Percentiles rank a stretch among this genome's conserved stretches.
Conservation (phyloP, 805 yeast genomes). For the Saccharomycopsis babjevae region DNA sequence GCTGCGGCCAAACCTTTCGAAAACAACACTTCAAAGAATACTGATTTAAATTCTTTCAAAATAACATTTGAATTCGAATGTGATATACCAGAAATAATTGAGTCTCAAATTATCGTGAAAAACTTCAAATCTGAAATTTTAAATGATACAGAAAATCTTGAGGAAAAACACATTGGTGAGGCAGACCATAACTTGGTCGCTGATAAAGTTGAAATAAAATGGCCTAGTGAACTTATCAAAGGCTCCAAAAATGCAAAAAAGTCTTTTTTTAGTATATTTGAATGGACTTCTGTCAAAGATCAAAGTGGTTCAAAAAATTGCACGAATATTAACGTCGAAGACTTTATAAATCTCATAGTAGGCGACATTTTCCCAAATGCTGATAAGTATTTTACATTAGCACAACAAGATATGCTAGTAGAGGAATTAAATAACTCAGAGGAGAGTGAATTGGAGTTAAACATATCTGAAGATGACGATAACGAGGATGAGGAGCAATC, state of each 20-base stretch:
- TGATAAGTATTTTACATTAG: constrained; percentile 69
- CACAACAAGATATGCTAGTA: constrained; percentile 49
- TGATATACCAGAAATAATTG: constrained; percentile 32
- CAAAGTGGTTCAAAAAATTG: constrained; percentile 32
- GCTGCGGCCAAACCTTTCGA: constrained; percentile 28
- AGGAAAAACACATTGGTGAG: background rate
- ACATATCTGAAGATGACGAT: constrained; percentile 7
- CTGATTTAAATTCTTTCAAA: constrained; percentile 29
- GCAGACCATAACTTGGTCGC: background rate
- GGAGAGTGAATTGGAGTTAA: constrained; percentile 44
- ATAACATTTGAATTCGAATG: constrained; percentile 48
- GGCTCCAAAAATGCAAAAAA: constrained; percentile 39
- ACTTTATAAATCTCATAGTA: constrained; percentile 55
- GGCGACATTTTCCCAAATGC: constrained; percentile 85
- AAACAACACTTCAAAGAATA: constrained; percentile 19
- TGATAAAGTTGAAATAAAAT: constrained; percentile 37
- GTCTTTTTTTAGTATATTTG: constrained; percentile 80
- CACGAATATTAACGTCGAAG: constrained; percentile 43
- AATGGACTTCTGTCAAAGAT: constrained; percentile 72
- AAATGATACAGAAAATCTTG: background rate
- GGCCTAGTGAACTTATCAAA: constrained; percentile 44
- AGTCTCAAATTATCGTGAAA: constrained; percentile 52
- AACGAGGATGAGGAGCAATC: background rate
- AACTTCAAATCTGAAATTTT: constrained; percentile 32
- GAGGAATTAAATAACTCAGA: constrained; percentile 46